Evolutionary conservation across 306 rosid species (phyloP).

Genomic region (Trichosanthes truncata): DNA sequence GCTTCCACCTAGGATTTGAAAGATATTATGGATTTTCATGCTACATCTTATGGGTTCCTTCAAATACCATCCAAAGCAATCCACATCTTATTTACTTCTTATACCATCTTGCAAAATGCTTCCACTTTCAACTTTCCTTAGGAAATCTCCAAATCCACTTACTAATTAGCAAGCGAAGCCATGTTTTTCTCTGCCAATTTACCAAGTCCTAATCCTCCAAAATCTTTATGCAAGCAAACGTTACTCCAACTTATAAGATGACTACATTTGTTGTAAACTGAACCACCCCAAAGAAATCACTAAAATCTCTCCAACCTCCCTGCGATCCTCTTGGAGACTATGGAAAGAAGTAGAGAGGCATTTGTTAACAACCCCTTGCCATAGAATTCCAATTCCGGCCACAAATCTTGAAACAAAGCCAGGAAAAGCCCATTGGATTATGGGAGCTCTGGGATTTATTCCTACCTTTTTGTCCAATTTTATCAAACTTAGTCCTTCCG

Average conservation of each 20-base stretch:
- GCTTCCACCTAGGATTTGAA: neutral
- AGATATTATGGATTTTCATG: neutral
- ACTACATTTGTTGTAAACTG: neutral
- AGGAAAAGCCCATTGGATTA: neutral
- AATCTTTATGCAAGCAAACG: neutral
- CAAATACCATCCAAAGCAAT: neutral
- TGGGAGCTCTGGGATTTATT: neutral
- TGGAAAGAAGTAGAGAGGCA: neutral
- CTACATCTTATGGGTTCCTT: neutral
- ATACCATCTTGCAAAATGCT: neutral
- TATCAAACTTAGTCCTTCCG: neutral
- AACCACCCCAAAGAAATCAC: neutral
- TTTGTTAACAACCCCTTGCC: neutral
- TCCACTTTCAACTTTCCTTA: neutral
- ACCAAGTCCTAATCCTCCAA: neutral
- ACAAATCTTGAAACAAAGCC: neutral
- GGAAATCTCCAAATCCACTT: neutral
- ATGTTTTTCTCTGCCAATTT: neutral
- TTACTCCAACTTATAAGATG: neutral
- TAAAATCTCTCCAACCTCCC: neutral
- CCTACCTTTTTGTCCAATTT: neutral
- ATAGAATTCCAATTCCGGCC: neutral
- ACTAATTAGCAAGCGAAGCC: neutral
- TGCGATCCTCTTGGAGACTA: neutral
- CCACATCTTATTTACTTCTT: neutral